Evolutionary conservation across 495 filamentous ascomycete genomes (phyloP), one percentile per base, ranked within the genome.

Genomic region (Neurospora hispaniola): DNA sequence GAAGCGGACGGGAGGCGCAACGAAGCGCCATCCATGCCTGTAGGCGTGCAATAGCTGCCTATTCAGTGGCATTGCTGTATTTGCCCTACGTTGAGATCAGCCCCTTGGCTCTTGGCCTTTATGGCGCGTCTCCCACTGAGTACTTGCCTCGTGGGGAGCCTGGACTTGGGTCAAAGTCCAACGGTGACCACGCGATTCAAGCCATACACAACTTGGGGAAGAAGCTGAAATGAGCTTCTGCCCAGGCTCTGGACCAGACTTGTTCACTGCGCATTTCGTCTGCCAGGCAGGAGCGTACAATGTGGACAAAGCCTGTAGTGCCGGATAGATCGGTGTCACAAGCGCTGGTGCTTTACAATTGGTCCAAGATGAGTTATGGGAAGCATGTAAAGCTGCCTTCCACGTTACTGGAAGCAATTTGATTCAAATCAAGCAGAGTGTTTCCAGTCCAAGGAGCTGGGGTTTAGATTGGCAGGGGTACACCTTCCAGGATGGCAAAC

Each of bases 1-100:
- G 72, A 77, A 73, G 74, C 73, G 73, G 70, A 70, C 74, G 74
- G 75, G 73, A 78, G 76, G 74, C 76, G 76, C 74, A 76, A 71
- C 54, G 54, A 69, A 40, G 72, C 71, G 75, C 73, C 76, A 38
- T 38, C 4, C 35, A 76, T 75, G 70, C 46, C 38, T 41, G 20
- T 39, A 35, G 71, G 73, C 72, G 46, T 66, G 71, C 71, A 35
- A 72, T 71, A 70, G 70, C 71, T 71, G 44, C 44, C 70, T 43
- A 42, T 11, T 69, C 70, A 72, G 71, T 77, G 73, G 70, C 75
- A 74, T 73, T 76, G 71, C 71, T 44, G 73, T 35, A 39, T 68
- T 39, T 72, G 69, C 70, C 71, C 75, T 42, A 70, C 68, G 23
- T 72, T 31, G 10, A 69, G n/a, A 69, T 23, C 70, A 69, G 38